phyloP scores from a whole-genome alignment of 495 filamentous ascomycete genomes.

The Aspergillus indologenus region DNA sequence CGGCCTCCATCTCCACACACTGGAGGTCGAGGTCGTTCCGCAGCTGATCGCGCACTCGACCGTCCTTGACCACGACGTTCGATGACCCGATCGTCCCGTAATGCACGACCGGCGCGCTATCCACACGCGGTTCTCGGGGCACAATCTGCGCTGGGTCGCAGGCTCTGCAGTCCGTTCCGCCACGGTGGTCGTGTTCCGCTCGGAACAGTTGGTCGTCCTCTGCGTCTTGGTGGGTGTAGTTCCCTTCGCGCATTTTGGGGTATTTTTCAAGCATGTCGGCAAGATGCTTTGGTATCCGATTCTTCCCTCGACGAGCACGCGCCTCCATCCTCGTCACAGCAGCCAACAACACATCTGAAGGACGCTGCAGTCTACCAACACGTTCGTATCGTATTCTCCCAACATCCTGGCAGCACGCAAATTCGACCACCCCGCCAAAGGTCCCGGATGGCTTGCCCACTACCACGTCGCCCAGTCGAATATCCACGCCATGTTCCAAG shows the following conservation, averaged over 20 bases:
- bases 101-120: background rate
- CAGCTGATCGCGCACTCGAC: background rate
- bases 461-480: conserved; percentile 8
- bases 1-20: conserved; percentile 12
- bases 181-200: conserved; percentile 1
- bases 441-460: background rate
- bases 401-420: background rate
- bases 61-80: conserved; percentile 7
- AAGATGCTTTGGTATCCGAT: conserved; percentile 12
- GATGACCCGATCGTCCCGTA: conserved; percentile 5
- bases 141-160: background rate
- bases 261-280: background rate
- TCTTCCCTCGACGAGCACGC: conserved; percentile 10
- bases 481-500: background rate
- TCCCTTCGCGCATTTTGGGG: conserved; percentile 1
- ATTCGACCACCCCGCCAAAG: conserved; percentile 1
- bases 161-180: background rate
- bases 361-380: conserved; percentile 29
- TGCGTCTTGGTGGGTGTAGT: conserved; percentile 8
- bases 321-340: conserved; percentile 24
- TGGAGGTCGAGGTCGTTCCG: background rate
- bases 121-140: background rate
- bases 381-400: conserved; percentile 15
- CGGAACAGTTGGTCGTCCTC: conserved; percentile 13
- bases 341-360: conserved; percentile 21